phyloP scores from a whole-genome alignment of 192 early-diverging fungal genomes.

The Linnemannia schmuckeri region DNA sequence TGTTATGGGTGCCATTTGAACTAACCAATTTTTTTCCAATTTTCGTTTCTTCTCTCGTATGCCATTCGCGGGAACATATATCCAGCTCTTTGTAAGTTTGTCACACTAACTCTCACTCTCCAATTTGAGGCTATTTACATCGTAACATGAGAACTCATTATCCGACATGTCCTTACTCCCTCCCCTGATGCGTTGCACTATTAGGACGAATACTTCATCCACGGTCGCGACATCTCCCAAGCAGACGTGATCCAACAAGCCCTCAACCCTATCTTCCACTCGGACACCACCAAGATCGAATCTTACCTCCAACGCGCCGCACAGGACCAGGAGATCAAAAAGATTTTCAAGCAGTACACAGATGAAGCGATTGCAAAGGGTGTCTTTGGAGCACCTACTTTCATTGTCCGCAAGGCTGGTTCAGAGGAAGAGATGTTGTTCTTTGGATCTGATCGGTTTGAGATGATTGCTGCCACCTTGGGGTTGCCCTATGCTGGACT shows the following conservation, averaged over 20 bases:
- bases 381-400: constrained; percentile 68
- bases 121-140: neutral
- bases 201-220: constrained; percentile 49
- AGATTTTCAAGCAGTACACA: constrained; percentile 55
- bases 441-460: constrained; percentile 71
- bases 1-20: no score
- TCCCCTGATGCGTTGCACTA: neutral
- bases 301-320: constrained; percentile 24
- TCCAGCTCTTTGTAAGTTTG: no score
- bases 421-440: constrained; percentile 60
- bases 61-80: no score
- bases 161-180: neutral
- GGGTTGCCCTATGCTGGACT: constrained; percentile 40
- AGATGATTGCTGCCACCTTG: constrained; percentile 55
- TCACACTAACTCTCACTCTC: neutral
- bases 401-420: constrained; percentile 57
- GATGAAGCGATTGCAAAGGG: constrained; percentile 58
- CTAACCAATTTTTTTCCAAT: neutral
- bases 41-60: neutral
- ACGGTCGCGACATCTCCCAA: constrained; percentile 43
- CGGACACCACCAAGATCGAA: constrained; percentile 9
- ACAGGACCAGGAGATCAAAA: constrained; percentile 32
- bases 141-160: neutral
- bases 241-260: constrained; percentile 32
- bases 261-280: constrained; percentile 19